phyloP scores from a whole-genome alignment of 805 yeast genomes.

The Candida quercuum region DNA sequence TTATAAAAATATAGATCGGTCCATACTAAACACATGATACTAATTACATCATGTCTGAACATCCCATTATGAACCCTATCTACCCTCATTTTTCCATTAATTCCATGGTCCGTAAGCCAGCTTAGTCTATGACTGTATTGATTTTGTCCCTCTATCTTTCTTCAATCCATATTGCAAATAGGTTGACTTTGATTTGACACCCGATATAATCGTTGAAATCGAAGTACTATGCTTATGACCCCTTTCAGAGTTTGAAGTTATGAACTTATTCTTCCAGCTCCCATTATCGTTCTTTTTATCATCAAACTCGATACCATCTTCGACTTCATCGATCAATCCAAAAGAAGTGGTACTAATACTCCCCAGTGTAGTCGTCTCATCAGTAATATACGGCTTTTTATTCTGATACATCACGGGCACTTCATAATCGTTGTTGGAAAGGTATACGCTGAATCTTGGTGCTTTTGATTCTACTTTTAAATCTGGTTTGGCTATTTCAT shows the following conservation, averaged over 20 bases:
- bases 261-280: not conserved
- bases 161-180: not conserved
- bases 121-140: not conserved
- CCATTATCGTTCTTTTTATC: not conserved
- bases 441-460: conserved; percentile 7
- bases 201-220: conserved; percentile 3
- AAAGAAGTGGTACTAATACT: not conserved
- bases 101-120: not conserved
- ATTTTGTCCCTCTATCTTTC: conserved; percentile 3
- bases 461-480: not conserved
- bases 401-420: conserved; percentile 5
- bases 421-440: conserved; percentile 11
- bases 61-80: not conserved
- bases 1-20: no score
- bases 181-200: not conserved
- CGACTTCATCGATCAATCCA: not conserved
- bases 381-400: no score
- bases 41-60: no score
- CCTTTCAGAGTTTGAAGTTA: not conserved
- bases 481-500: not conserved
- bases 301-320: conserved; percentile 1
- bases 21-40: no score
- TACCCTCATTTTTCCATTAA: not conserved
- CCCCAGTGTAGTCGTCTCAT: not conserved
- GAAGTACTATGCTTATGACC: conserved; percentile 5